Base-by-base conservation (phyloP, 2,329 filamentous ascomycete genomes). In the Fusarium anguioides region DNA sequence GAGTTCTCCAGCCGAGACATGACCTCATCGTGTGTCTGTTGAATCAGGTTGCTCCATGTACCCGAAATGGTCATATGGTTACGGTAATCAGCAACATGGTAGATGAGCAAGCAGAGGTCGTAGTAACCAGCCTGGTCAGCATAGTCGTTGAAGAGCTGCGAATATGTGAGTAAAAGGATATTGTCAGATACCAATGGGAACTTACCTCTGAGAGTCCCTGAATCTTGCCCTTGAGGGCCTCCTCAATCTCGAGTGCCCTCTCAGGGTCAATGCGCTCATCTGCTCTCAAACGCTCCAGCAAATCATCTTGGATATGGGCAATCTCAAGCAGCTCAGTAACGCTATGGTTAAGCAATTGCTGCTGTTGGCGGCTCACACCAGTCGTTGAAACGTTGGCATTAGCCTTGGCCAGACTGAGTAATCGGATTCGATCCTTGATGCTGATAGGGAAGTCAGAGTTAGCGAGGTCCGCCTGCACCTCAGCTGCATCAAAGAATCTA, bases 101-200 rank as follows among this genome's bases (percentile, higher is more conserved):
- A 98, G 74, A 99, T 97, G 60, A 95, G 85, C 10, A 99, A 87
- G 75, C 93, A 97, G 48, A 99, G 87, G 76, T 98, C 96, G 80
- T 94, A 95, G 83, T 99, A 99, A 47, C 89, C 91, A 4, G 93
- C 96, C 74, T 93, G 90, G 75, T 97, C 94, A 54, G 94, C 93
- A 73, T 94, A 99, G 66, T 89, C 83, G 76, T 98, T 97, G 81
- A 93, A 99, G n/a, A 99, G 88, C 89, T 96, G 74, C 5, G 26
- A 18, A 23, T 24, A 15, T 24, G 60, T 76, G 50, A 75, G 73
- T 46, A 54, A 53, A 53, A n/a, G 17, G 24, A n/a, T 8, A n/a
- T 24, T 21, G 7, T 1, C 14, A 12, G n/a, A 5, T 4, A 31
- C 15, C 17, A 21, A 5, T 15, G 8, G 29, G 62, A 31, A 83